Evolutionary conservation across 164 flowering plant genomes (phyloP).

Genomic region (Dillenia turbinata): DNA sequence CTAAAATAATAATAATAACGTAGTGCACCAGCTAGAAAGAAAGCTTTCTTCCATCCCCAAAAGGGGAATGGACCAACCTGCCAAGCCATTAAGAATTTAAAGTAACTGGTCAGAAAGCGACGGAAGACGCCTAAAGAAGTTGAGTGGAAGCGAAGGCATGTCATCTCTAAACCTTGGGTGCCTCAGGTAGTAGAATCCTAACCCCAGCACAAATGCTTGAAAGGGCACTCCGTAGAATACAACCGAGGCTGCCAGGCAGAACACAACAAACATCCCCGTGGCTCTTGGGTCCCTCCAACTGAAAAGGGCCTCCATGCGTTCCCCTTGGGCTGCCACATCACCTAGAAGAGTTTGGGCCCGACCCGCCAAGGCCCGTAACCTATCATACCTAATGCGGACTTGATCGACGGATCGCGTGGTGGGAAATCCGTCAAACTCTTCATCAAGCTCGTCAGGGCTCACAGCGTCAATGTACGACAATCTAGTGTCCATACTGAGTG

Average conservation of each 20-base stretch:
- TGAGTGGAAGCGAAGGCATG: constrained; percentile 73
- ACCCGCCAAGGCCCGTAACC: constrained; percentile 76
- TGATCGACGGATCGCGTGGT: constrained; percentile 46
- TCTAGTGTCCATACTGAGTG: constrained; percentile 52
- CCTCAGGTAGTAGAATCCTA: constrained; percentile 72
- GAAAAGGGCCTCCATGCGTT: constrained; percentile 76
- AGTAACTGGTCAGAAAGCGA: constrained; percentile 73
- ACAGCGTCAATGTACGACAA: constrained; percentile 66
- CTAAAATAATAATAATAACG: no score
- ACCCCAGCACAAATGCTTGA: constrained; percentile 44
- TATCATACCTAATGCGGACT: constrained; percentile 69
- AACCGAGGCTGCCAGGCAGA: constrained; percentile 62
- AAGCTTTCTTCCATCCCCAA: no score
- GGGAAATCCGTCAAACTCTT: constrained; percentile 88
- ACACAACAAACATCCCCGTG: constrained; percentile 70
- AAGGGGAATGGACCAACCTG: no score
- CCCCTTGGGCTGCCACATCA: constrained; percentile 90
- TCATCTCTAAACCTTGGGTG: constrained; percentile 90
- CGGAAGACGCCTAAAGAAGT: constrained; percentile 89
- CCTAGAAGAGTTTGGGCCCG: constrained; percentile 81
- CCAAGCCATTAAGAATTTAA: constrained; percentile 14
- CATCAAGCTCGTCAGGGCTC: constrained; percentile 78
- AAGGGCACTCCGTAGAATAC: constrained; percentile 71
- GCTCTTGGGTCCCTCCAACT: constrained; percentile 96
- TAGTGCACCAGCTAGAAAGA: no score